Conservation (phyloP, 176 grass and related monocot species). For the Aegilops umbellulata region DNA sequence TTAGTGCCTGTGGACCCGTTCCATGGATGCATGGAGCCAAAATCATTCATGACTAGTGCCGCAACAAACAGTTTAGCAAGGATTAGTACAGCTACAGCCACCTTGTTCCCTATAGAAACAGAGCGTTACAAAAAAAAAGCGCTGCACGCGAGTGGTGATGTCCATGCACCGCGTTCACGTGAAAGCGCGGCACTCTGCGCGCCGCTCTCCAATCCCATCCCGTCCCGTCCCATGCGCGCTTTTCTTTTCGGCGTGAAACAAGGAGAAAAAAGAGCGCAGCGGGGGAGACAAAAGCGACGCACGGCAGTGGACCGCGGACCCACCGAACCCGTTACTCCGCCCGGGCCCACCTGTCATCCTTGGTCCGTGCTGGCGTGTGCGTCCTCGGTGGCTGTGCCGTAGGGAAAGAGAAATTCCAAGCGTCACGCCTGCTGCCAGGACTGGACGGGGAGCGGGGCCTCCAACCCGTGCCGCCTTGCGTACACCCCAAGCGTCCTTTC, state of each 20-base stretch:
- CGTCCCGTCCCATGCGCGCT: slow-evolving; percentile 18
- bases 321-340: neutral
- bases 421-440: slow-evolving; percentile 31
- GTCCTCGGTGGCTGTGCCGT: neutral
- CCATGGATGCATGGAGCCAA: no score
- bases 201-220: neutral
- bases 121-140: no score
- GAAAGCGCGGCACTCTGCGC: neutral
- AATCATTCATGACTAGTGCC: no score
- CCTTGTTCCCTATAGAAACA: no score
- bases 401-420: slow-evolving; percentile 27
- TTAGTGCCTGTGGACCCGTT: no score
- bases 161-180: neutral
- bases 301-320: neutral
- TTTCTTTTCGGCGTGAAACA: slow-evolving; percentile 56
- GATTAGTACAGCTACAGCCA: no score
- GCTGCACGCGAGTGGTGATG: neutral
- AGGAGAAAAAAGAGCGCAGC: slow-evolving; percentile 5
- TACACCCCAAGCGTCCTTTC: slow-evolving; percentile 49
- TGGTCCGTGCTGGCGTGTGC: neutral
- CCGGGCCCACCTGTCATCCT: neutral
- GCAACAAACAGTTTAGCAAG: no score
- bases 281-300: slow-evolving; percentile 31
- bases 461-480: slow-evolving; percentile 26
- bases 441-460: neutral